phyloP scores from a whole-genome alignment of 768 basidiomycete genomes.

The Mrakia hoshinonis region DNA sequence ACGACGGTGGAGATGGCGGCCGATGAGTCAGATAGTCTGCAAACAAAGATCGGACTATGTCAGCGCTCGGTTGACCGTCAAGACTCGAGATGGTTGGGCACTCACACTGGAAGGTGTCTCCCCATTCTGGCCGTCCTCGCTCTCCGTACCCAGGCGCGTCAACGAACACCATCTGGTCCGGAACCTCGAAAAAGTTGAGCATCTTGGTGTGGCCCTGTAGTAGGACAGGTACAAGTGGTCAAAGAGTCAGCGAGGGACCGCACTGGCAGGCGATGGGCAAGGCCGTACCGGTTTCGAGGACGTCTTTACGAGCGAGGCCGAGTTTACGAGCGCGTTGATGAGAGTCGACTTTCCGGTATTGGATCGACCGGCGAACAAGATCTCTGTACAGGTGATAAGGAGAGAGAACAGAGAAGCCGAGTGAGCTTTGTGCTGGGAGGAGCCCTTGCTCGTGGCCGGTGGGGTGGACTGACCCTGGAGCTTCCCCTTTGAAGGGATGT shows the following conservation, averaged over 20 bases:
- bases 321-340: constrained; percentile 18
- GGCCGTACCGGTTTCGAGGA: constrained; percentile 13
- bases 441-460: background rate
- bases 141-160: constrained; percentile 75
- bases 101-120: constrained; percentile 51
- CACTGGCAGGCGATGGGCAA: background rate
- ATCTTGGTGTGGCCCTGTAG: constrained; percentile 28
- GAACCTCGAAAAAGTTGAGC: constrained; percentile 30
- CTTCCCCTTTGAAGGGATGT: background rate
- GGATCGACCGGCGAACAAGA: constrained; percentile 28
- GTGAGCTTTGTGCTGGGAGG: background rate
- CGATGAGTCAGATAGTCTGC: constrained; percentile 19
- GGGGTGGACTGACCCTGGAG: background rate
- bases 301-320: constrained; percentile 17
- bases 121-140: constrained; percentile 68
- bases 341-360: constrained; percentile 27
- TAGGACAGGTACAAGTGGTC: background rate
- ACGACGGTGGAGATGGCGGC: constrained; percentile 21
- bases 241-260: background rate
- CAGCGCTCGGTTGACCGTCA: background rate
- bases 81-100: background rate
- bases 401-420: background rate
- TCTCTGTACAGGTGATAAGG: background rate
- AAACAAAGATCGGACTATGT: background rate
- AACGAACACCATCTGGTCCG: constrained; percentile 44